Evolutionary conservation across 2,329 filamentous ascomycete genomes (phyloP).

Genomic region (Fusarium sp.): DNA sequence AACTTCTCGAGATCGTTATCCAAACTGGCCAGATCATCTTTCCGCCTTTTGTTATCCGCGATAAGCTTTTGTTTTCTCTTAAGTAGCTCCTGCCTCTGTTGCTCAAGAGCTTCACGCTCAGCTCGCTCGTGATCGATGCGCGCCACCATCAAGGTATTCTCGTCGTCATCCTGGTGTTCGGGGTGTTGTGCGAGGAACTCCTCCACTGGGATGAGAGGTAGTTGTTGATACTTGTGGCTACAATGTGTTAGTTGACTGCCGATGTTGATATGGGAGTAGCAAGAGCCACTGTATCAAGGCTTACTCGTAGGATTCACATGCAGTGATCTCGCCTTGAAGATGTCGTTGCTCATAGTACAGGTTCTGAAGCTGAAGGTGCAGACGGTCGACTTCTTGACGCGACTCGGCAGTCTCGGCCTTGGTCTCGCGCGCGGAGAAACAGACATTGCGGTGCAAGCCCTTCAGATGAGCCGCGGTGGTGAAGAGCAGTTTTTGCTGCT

Average conservation of each 20-base stretch:
- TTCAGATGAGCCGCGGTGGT: slow-evolving; percentile 85
- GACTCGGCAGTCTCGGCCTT: slow-evolving; percentile 89
- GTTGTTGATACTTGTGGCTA: slow-evolving; percentile 87
- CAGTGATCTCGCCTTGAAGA: slow-evolving; percentile 87
- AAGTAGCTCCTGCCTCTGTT: slow-evolving; percentile 81
- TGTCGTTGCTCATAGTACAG: slow-evolving; percentile 96
- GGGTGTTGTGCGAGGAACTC: slow-evolving; percentile 84
- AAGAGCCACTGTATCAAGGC: slow-evolving; percentile 53
- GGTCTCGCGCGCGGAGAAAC: slow-evolving; percentile 84
- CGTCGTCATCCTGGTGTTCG: slow-evolving; percentile 77
- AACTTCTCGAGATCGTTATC: slow-evolving; percentile 95
- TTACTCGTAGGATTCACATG: slow-evolving; percentile 92
- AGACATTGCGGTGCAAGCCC: slow-evolving; percentile 84
- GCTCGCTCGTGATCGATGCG: slow-evolving; percentile 91
- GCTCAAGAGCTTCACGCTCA: slow-evolving; percentile 87
- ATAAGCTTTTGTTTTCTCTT: slow-evolving; percentile 74
- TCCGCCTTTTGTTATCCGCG: slow-evolving; percentile 86
- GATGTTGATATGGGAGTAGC: neutral
- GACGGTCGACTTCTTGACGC: slow-evolving; percentile 88
- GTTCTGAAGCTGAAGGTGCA: slow-evolving; percentile 95
- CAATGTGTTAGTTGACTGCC: slow-evolving; percentile 19
- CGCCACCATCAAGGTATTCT: slow-evolving; percentile 87
- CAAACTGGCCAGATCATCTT: slow-evolving; percentile 90
- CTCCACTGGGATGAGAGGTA: slow-evolving; percentile 86
- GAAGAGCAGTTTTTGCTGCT: slow-evolving; percentile 83